Evolutionary conservation across 208 protist genomes (phyloP).

Genomic region (Naegleria gruberi): DNA sequence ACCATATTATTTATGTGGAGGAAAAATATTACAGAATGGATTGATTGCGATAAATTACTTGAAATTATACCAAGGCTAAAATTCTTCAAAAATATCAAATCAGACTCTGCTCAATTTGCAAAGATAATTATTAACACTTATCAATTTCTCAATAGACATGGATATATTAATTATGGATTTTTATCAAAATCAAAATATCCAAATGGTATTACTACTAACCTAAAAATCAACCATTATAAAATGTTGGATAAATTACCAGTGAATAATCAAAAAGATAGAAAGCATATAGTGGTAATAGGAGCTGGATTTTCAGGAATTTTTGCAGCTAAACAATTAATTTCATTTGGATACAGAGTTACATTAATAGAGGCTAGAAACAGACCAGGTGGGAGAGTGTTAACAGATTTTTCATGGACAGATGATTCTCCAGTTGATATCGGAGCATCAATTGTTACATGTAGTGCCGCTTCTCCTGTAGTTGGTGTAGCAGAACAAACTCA

Average conservation of each 20-base stretch:
- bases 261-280: not conserved
- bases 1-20: not conserved
- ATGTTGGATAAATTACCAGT: not conserved
- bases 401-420: not conserved
- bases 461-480: not conserved
- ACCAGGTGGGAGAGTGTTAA: constrained; percentile 1
- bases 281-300: not conserved
- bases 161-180: constrained; percentile 9
- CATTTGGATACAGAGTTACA: constrained; percentile 17
- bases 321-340: not conserved
- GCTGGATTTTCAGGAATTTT: constrained; percentile 8
- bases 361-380: not conserved
- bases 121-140: not conserved
- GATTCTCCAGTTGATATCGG: not conserved
- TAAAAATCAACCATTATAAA: not conserved
- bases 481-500: not conserved
- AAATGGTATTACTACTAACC: not conserved
- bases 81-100: not conserved
- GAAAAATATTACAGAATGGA: not conserved
- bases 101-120: not conserved
- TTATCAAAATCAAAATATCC: not conserved
- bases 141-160: not conserved
- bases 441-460: not conserved
- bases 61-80: not conserved
- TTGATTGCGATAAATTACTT: not conserved